Base-by-base conservation (phyloP, 257 asterid genomes). In the Capsicum rhomboideum region DNA sequence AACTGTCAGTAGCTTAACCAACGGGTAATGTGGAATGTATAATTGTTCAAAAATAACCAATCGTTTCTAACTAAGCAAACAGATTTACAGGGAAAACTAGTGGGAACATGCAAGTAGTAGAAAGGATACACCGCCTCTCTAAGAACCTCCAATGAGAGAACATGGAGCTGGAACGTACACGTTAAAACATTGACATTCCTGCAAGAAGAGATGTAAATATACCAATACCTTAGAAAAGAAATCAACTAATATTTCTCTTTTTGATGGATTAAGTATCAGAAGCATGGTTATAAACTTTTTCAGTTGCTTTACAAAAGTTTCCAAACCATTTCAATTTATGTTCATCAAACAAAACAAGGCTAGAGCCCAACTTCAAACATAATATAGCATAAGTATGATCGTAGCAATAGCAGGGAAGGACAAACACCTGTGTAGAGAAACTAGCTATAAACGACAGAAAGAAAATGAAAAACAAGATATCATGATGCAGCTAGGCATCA, bases 111-210 rank as follows among this genome's bases (percentile, higher is more conserved):
- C 46, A 83, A 68, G 79, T 64, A 82, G 77, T 56, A 71, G 34
- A 90, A 92, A 95, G 99, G 99, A 97, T 97, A 97, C 99, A 90
- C 94, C 84, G 98, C 98, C 90, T 94, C 98, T 92, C 96, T 89
- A 49, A 97, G 97, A 83, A 92, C 98, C 93, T 92, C 94, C 97
- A 97, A 86, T 77, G 97, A 93, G 88, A 94, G 94, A 90, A 95
- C 93, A 84, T 97, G 99, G 87, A 94, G 93, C 87, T 90, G 90
- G 85, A 91, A 92, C 68, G 89, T 86, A 88, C 86, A 92, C 85
- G 61, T 86, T 88, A 95, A 80, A 21, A 92, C 87, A 82, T 87
- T 87, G 85, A 88, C 85, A 82, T 80, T 90, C 87, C 99, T 95
- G 95, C 93, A 90, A 85, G 72, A 34, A 85, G 72, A 64, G 44